Conservation (phyloP, 2,329 filamentous ascomycete species). For the Neofusicoccum sp. region DNA sequence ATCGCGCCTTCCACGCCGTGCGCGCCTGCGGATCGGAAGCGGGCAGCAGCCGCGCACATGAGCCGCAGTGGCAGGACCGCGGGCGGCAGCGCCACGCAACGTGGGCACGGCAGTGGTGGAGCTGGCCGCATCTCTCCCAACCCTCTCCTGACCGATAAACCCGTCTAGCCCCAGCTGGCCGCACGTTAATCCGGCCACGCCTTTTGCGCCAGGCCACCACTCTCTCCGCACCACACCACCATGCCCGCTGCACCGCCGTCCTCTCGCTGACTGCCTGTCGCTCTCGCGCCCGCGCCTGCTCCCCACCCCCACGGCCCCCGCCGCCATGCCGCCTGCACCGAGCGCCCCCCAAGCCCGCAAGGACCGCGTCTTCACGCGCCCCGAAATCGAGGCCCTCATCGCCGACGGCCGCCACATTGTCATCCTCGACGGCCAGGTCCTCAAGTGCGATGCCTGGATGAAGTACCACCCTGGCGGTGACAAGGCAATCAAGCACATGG, state of each 20-base stretch:
- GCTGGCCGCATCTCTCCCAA: background rate
- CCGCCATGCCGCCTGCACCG: conserved; percentile 29
- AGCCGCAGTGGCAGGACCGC: no score
- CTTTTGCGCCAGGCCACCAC: background rate
- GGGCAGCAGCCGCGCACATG: background rate
- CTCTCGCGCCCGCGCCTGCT: conserved; percentile 6
- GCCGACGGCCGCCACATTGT: conserved; percentile 78
- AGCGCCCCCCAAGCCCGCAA: conserved; percentile 38
- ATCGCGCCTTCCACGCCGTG: background rate
- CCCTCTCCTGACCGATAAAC: conserved; percentile 17
- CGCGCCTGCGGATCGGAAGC: background rate
- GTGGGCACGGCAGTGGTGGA: background rate
- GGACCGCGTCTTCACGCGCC: conserved; percentile 58
- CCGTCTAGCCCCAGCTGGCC: background rate
- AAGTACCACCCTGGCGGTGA: conserved; percentile 90
- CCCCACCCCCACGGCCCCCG: conserved; percentile 21
- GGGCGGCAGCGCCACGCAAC: background rate
- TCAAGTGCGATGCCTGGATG: conserved; percentile 88
- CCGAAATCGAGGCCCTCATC: conserved; percentile 79
- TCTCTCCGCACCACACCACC: background rate
- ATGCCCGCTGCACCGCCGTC: conserved; percentile 33
- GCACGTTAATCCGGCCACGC: background rate
- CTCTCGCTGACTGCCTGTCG: conserved; percentile 25
- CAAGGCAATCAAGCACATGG: conserved; percentile 89
- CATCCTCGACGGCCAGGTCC: conserved; percentile 76